phyloP scores from a whole-genome alignment of 2,329 filamentous ascomycete species.

The Trichoderma hamatum region DNA sequence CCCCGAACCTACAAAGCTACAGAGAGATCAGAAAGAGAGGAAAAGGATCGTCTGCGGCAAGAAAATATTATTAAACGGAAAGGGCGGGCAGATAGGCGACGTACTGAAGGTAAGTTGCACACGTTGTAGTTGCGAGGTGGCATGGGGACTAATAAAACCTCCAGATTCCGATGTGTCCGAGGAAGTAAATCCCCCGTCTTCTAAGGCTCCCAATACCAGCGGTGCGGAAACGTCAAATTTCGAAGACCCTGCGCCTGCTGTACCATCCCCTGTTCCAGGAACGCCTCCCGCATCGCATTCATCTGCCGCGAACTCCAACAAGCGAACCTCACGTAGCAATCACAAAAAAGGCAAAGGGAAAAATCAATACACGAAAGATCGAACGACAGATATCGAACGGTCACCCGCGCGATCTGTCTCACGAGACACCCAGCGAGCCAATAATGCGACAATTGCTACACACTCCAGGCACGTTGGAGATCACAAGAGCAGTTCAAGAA shows the following conservation, averaged over 20 bases:
- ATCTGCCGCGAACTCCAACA: constrained; percentile 54
- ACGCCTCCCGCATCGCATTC: constrained; percentile 52
- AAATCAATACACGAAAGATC: constrained; percentile 82
- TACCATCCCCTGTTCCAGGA: constrained; percentile 39
- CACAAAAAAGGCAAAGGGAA: constrained; percentile 70
- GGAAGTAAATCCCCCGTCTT: constrained; percentile 59
- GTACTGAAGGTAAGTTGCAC: constrained; percentile 69
- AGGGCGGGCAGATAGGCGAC: constrained; percentile 77
- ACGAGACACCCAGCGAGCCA: constrained; percentile 49
- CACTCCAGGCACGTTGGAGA: constrained; percentile 47
- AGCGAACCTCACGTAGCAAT: constrained; percentile 62
- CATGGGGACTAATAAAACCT: constrained; percentile 12
- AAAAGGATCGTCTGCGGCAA: constrained; percentile 71
- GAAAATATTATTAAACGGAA: constrained; percentile 81
- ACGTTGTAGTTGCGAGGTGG: background rate
- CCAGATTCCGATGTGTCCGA: constrained; percentile 73
- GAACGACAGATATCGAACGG: constrained; percentile 60
- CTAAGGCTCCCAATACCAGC: constrained; percentile 37
- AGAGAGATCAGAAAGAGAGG: constrained; percentile 69
- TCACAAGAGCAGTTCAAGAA: constrained; percentile 58
- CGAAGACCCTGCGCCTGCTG: constrained; percentile 37
- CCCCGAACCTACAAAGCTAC: constrained; percentile 62
- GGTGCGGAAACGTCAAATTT: constrained; percentile 37
- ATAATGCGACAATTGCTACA: constrained; percentile 38
- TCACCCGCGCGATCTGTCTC: constrained; percentile 61